Conservation (phyloP, 2,329 filamentous ascomycete genomes). For the Tolypocladium nubicola region DNA sequence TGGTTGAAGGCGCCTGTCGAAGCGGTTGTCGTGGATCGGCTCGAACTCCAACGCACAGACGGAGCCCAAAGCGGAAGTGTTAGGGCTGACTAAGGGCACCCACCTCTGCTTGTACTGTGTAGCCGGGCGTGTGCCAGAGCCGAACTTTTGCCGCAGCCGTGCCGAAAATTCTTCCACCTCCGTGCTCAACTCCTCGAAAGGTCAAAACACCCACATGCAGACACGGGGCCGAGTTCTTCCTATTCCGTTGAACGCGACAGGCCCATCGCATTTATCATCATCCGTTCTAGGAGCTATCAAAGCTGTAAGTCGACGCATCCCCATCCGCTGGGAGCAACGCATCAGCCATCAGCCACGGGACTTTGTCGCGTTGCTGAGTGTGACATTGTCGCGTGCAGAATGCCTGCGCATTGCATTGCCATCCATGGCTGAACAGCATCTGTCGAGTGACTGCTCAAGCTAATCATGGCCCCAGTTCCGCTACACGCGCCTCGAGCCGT, state of each 20-base stretch:
- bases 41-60: too few relatives aligned
- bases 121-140: not conserved
- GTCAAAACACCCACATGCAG: constrained; percentile 22
- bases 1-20: too few relatives aligned
- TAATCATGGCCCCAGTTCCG: constrained; percentile 11
- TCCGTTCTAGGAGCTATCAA: constrained; percentile 21
- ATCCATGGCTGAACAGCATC: not conserved
- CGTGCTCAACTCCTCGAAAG: constrained; percentile 13
- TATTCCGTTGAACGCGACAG: constrained; percentile 30
- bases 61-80: not conserved
- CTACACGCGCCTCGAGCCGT: constrained; percentile 3
- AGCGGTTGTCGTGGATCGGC: too few relatives aligned
- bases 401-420: constrained; percentile 1
- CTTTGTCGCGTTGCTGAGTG: not conserved
- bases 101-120: too few relatives aligned
- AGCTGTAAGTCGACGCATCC: constrained; percentile 22
- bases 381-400: constrained; percentile 1
- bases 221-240: constrained; percentile 33
- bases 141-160: constrained; percentile 3
- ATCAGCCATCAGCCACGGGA: constrained; percentile 4
- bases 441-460: constrained; percentile 3
- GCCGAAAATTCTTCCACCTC: constrained; percentile 26
- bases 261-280: constrained; percentile 33
- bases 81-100: not conserved
- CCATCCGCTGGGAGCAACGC: constrained; percentile 2